Conservation (phyloP, 2,329 filamentous ascomycete species). For the Neonectria hederae region DNA sequence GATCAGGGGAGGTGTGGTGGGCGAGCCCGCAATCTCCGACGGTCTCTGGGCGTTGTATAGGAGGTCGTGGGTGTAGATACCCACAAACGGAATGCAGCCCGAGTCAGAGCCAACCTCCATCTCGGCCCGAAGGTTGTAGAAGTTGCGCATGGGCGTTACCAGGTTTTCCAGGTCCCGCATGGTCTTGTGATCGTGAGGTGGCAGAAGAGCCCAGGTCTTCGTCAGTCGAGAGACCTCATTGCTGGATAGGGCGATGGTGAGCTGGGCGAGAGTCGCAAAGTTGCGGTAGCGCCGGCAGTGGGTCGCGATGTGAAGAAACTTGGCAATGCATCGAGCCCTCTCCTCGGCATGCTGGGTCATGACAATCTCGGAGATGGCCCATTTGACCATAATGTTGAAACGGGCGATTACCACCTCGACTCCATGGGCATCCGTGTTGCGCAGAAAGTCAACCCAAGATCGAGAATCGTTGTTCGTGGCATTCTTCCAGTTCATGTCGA, state of each 20-base stretch:
- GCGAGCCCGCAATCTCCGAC: constrained; percentile 75
- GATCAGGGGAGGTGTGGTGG: constrained; percentile 73
- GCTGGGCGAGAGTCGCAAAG: constrained; percentile 84
- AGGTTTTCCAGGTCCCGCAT: constrained; percentile 76
- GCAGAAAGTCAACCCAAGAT: constrained; percentile 85
- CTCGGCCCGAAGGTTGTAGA: constrained; percentile 78
- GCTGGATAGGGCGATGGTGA: constrained; percentile 79
- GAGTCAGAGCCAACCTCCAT: constrained; percentile 77
- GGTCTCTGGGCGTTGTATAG: constrained; percentile 84
- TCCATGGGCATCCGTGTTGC: constrained; percentile 75
- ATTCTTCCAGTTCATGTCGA: constrained; percentile 85
- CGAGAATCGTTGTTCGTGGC: constrained; percentile 69
- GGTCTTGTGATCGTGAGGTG: constrained; percentile 70
- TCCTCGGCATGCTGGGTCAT: constrained; percentile 77
- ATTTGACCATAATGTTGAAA: constrained; percentile 90
- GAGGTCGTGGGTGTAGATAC: constrained; percentile 84
- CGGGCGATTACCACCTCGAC: constrained; percentile 86
- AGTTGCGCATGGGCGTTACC: constrained; percentile 81
- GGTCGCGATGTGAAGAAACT: constrained; percentile 82
- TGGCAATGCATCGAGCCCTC: constrained; percentile 79
- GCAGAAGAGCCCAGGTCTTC: constrained; percentile 77
- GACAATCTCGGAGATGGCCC: constrained; percentile 82
- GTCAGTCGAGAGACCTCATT: constrained; percentile 74
- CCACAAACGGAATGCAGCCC: constrained; percentile 86
- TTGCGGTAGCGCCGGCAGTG: constrained; percentile 81